Percentiles rank a stretch among this genome's conserved stretches.
Conservation (phyloP, 2,329 filamentous ascomycete species). For the Colletotrichum cereale region DNA sequence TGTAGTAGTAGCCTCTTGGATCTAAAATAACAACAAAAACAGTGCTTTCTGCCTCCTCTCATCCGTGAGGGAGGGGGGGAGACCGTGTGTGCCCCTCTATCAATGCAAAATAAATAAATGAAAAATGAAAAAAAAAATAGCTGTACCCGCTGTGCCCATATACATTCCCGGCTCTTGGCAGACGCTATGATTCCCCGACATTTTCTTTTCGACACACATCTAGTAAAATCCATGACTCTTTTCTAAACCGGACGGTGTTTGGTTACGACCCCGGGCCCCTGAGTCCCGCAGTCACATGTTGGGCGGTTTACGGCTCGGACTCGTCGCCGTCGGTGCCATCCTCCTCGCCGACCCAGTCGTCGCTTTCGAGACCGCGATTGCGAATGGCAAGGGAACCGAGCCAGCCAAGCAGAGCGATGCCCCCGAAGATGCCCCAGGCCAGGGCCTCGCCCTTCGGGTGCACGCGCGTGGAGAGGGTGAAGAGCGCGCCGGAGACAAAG, state of each 20-base stretch:
- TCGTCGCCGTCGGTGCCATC: conserved; percentile 46
- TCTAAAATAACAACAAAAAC: background rate
- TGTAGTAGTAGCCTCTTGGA: background rate
- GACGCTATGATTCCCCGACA: conserved; percentile 29
- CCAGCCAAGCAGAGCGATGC: conserved; percentile 84
- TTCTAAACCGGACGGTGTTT: background rate
- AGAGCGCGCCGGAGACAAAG: conserved; percentile 88
- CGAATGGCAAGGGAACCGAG: conserved; percentile 82
- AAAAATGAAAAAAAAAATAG: background rate
- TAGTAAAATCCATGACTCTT: conserved; percentile 14
- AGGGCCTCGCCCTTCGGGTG: conserved; percentile 85
- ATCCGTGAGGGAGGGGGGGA: background rate
- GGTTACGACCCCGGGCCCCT: background rate
- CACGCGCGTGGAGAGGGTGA: conserved; percentile 81
- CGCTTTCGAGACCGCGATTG: conserved; percentile 71
- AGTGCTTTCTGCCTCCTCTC: conserved; percentile 7
- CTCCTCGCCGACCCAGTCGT: conserved; percentile 60
- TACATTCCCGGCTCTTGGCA: conserved; percentile 5
- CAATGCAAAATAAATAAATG: background rate
- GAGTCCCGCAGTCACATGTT: background rate
- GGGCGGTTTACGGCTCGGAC: conserved; percentile 31
- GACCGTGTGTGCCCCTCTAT: conserved; percentile 11
- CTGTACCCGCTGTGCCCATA: conserved; percentile 15
- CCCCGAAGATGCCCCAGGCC: conserved; percentile 89
- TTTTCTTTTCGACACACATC: conserved; percentile 10